These are phyloP conservation scores for Quillaja saponaria DNA, from an alignment of 306 rosid species.

Conservation along the genomic window DNA sequence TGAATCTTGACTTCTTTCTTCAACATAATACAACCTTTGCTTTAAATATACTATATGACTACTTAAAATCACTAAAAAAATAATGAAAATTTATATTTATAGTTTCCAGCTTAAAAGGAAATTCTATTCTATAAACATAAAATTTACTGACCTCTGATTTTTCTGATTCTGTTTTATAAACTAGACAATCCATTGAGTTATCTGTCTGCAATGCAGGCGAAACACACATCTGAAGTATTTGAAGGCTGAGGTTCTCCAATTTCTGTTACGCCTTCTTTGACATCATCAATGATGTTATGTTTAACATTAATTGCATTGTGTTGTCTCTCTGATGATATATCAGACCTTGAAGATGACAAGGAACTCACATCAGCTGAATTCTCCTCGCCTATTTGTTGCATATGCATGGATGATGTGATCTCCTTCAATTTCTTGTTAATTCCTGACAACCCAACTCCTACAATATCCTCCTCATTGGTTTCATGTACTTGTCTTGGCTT, in stretches of 20 bases:
- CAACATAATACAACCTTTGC: not conserved
- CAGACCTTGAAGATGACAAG: constrained; percentile 28
- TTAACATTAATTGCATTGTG: constrained; percentile 15
- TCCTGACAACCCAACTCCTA: constrained; percentile 12
- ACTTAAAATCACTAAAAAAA: too few species aligned
- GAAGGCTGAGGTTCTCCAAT: constrained; percentile 33
- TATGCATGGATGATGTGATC: constrained; percentile 12
- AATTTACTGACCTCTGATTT: constrained; percentile 41
- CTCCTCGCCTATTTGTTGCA: constrained; percentile 37
- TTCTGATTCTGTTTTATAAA: constrained; percentile 28
- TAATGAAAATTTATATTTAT: too few species aligned
- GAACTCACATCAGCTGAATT: constrained; percentile 35
- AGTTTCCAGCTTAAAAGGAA: not conserved
- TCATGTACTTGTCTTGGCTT: constrained; percentile 16
- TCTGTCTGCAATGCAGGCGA: constrained; percentile 37
- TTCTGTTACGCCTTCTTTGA: constrained; percentile 25
- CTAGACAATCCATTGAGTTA: constrained; percentile 29
- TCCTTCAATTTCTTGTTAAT: constrained; percentile 25
- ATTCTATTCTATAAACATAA: not conserved
- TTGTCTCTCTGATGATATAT: constrained; percentile 29
- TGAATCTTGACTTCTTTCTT: not conserved
- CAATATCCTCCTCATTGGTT: constrained; percentile 21
- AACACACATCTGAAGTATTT: constrained; percentile 29
- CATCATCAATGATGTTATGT: constrained; percentile 27
- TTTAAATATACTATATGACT: not conserved